phyloP scores from a whole-genome alignment of 306 rosid genomes.

The Alnus glutinosa region DNA sequence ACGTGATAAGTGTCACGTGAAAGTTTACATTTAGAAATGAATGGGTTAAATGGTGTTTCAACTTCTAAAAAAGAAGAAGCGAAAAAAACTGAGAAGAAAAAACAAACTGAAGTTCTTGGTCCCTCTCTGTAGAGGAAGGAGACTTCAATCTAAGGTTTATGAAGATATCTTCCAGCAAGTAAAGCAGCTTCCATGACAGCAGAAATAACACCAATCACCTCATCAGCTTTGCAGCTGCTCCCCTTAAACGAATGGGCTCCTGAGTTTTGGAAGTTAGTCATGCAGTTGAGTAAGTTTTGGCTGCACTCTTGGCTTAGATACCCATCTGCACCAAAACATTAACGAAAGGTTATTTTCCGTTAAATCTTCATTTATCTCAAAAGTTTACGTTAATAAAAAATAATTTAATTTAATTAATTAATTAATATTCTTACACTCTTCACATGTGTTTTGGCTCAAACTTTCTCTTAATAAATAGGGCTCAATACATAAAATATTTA shows the following conservation, averaged over 20 bases:
- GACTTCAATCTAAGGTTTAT: constrained; percentile 56
- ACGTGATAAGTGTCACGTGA: no score
- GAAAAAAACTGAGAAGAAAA: not conserved
- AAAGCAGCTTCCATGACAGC: constrained; percentile 89
- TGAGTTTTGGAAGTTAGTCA: constrained; percentile 55
- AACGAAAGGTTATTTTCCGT: no score
- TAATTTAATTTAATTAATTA: no score
- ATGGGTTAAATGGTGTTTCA: not conserved
- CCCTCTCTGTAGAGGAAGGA: not conserved
- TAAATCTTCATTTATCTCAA: no score
- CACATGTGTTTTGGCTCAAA: no score
- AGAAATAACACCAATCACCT: constrained; percentile 64
- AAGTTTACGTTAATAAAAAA: no score
- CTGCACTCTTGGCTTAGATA: constrained; percentile 91
- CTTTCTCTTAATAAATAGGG: no score
- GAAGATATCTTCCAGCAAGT: constrained; percentile 79
- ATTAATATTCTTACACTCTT: no score
- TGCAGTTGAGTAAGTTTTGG: constrained; percentile 67
- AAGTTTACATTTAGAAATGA: not conserved
- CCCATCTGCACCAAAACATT: constrained; percentile 60
- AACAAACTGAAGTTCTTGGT: not conserved
- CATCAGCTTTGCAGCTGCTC: constrained; percentile 60
- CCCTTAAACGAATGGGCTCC: constrained; percentile 58
- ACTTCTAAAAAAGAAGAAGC: not conserved
- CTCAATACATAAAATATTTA: no score